Percentiles rank a stretch among this genome's conserved stretches.
Conservation (phyloP, 2,329 filamentous ascomycete species). For the Apiospora koreana region DNA sequence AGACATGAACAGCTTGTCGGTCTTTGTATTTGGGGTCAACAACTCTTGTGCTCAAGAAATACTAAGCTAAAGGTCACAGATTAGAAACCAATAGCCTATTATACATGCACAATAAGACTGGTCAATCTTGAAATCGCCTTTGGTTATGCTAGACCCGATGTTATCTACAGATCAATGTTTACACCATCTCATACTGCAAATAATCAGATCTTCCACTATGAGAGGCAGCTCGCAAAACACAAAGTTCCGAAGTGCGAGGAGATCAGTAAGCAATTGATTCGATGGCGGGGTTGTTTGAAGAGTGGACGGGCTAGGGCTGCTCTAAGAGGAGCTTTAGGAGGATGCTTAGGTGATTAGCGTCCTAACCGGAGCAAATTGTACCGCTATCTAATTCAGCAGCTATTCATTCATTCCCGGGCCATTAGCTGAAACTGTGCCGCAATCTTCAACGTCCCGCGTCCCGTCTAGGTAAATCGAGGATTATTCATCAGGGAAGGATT, state of each 20-base stretch:
- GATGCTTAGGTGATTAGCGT: background rate
- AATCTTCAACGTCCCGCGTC: background rate
- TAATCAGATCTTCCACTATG: background rate
- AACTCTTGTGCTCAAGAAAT: too few species aligned
- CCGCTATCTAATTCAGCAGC: background rate
- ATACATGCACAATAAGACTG: too few species aligned
- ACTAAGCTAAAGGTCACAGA: too few species aligned
- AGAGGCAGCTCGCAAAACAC: background rate
- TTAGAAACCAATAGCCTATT: too few species aligned
- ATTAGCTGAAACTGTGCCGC: background rate
- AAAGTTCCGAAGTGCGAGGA: background rate
- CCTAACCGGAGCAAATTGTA: background rate
- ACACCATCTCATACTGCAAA: background rate
- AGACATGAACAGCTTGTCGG: too few species aligned
- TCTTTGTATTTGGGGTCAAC: too few species aligned
- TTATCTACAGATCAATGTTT: too few species aligned
- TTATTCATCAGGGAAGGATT: background rate
- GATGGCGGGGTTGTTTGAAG: background rate
- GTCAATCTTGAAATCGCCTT: too few species aligned
- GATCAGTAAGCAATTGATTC: background rate
- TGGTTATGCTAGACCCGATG: too few species aligned
- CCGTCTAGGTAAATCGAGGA: background rate
- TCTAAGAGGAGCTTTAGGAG: background rate
- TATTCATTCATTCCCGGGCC: background rate
- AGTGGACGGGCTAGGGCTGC: background rate